Percentiles rank a stretch among this genome's conserved stretches.
phyloP scores from a whole-genome alignment of 495 filamentous ascomycete genomes.

The Aspergillus diversus region DNA sequence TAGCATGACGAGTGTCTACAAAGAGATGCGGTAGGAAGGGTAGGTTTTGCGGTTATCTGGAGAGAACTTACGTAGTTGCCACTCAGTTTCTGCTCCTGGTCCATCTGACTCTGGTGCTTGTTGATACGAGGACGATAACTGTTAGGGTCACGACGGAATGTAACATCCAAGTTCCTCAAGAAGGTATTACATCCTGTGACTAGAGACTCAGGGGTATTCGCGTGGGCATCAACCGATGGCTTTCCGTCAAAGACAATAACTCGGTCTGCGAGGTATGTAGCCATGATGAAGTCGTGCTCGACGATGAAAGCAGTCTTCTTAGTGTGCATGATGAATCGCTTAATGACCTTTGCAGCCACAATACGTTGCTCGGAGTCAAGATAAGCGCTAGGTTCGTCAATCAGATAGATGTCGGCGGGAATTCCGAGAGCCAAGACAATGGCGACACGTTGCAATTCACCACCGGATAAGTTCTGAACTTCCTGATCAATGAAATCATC shows the following conservation, averaged over 20 bases:
- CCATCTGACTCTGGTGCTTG: constrained; percentile 91
- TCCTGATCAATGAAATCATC: constrained; percentile 99
- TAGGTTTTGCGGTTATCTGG: not conserved
- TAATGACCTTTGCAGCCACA: constrained; percentile 93
- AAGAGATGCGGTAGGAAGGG: not conserved
- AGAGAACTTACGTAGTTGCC: constrained; percentile 83
- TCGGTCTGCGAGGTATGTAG: constrained; percentile 93
- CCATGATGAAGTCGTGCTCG: constrained; percentile 99
- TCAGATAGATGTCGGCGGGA: constrained; percentile 98
- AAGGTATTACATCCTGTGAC: constrained; percentile 97
- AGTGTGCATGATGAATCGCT: constrained; percentile 99
- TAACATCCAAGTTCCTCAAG: constrained; percentile 93
- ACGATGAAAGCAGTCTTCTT: constrained; percentile 99
- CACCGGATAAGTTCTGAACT: constrained; percentile 97
- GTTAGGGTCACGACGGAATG: constrained; percentile 96
- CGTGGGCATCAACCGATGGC: constrained; percentile 83
- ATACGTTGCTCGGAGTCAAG: constrained; percentile 99
- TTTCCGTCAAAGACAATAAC: constrained; percentile 98
- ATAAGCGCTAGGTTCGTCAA: constrained; percentile 93
- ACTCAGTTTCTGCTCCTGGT: constrained; percentile 92
- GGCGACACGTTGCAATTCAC: constrained; percentile 97
- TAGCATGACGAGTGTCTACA: not conserved
- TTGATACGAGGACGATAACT: constrained; percentile 97
- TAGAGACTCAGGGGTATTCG: constrained; percentile 87
- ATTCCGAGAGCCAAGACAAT: constrained; percentile 93